These are phyloP conservation scores for Endoconidiophora polonica DNA, from an alignment of 2,329 filamentous ascomycete species.

Conservation along the genomic window DNA sequence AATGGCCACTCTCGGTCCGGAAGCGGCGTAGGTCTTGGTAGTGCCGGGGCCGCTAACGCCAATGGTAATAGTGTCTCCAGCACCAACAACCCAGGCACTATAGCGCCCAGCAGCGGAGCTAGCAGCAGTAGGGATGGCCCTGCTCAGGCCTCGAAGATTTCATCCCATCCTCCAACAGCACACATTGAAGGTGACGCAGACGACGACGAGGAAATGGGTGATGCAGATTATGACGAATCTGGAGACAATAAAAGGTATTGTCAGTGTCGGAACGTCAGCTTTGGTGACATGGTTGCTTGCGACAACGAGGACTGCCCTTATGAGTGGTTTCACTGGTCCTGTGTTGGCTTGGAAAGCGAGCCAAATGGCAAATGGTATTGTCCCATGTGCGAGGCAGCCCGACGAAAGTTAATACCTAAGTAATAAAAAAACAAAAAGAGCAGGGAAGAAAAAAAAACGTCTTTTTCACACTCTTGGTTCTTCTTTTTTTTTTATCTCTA, in stretches of 20 bases:
- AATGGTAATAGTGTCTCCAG: not conserved
- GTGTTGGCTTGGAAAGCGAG: conserved; percentile 51
- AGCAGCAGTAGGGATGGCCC: not conserved
- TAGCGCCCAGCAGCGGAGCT: conserved; percentile 15
- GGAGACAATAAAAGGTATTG: conserved; percentile 71
- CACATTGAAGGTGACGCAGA: conserved; percentile 27
- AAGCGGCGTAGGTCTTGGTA: not conserved
- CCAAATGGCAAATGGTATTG: conserved; percentile 54
- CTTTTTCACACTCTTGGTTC: too few relatives aligned
- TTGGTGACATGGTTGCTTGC: conserved; percentile 78
- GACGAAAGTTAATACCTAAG: conserved; percentile 22
- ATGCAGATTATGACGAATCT: conserved; percentile 50
- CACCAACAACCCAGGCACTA: not conserved
- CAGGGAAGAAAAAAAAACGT: not conserved
- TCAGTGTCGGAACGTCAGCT: conserved; percentile 66
- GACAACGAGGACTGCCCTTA: conserved; percentile 67
- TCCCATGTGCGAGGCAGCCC: conserved; percentile 40
- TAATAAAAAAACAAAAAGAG: not conserved
- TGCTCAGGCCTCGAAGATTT: not conserved
- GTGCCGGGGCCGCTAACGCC: not conserved
- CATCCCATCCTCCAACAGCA: conserved; percentile 13
- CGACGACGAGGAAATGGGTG: conserved; percentile 38
- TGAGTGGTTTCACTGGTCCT: conserved; percentile 80
- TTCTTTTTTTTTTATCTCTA: not conserved
- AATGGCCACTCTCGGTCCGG: not conserved